A percentile compares a stretch with the other conserved stretches of the same genome.
Evolutionary conservation across 192 early-diverging fungal genomes (phyloP).

Genomic region (Coemansia sp.): DNA sequence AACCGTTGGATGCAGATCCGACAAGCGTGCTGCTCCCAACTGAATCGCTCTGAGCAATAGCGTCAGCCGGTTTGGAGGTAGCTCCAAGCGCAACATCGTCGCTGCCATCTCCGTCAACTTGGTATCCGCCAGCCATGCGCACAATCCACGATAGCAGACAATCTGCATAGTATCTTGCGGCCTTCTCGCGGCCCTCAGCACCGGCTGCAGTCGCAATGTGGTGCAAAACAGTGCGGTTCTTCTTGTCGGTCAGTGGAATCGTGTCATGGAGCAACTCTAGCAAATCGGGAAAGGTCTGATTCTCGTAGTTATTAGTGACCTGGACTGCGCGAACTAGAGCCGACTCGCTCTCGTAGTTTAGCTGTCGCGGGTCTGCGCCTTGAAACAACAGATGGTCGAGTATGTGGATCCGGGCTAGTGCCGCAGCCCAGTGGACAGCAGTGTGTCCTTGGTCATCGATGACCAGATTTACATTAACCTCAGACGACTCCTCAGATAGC

Average conservation of each 20-base stretch:
- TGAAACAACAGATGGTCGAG: conserved; percentile 73
- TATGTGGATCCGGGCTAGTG: conserved; percentile 73
- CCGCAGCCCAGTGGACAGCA: conserved; percentile 93
- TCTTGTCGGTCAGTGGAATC: conserved; percentile 72
- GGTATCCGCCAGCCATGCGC: conserved; percentile 50
- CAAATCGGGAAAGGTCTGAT: conserved; percentile 69
- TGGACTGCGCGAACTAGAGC: conserved; percentile 86
- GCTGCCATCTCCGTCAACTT: conserved; percentile 24
- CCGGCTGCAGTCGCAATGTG: conserved; percentile 78
- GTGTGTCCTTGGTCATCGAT: conserved; percentile 97
- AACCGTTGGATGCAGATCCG: background rate
- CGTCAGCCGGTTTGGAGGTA: background rate
- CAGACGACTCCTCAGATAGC: conserved; percentile 21
- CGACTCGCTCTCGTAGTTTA: conserved; percentile 84
- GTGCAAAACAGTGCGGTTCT: conserved; percentile 85
- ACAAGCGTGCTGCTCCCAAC: conserved; percentile 2
- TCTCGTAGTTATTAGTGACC: conserved; percentile 83
- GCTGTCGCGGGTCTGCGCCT: conserved; percentile 64
- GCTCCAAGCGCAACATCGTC: background rate
- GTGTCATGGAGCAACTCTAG: conserved; percentile 73
- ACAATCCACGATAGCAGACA: conserved; percentile 69
- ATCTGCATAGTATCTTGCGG: conserved; percentile 88
- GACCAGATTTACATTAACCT: conserved; percentile 74
- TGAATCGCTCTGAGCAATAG: conserved; percentile 1
- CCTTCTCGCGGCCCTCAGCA: conserved; percentile 65